Evolutionary conservation across 2,329 filamentous ascomycete genomes (phyloP), one percentile per base, ranked within the genome.

Genomic region (Fusarium virguliforme): DNA sequence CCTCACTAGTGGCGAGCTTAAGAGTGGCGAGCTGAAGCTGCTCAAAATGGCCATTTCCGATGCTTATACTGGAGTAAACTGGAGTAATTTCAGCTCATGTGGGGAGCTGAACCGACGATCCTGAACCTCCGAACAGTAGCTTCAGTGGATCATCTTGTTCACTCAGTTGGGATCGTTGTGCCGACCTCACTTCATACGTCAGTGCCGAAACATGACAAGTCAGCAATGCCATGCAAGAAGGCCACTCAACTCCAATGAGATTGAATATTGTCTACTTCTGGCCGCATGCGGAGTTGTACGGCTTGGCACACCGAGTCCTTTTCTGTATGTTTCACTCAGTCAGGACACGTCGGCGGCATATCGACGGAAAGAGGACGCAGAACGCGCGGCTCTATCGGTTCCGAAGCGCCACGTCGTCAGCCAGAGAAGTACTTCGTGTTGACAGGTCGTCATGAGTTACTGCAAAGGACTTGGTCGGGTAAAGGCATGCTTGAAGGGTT

Each of bases 281-380:
- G 24, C 6, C 10, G 46, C 18, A 43, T 24, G n/a, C 18, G 40
- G 18, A 43, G 18, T 43, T 24, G 8, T 12, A 43, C 40, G 15
- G 18, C n/a, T 43, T 43, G 40, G 40, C 40, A 24, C 37, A 40
- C 37, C 8, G 18, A 50, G 18, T 18, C 18, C 12, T 8, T 32
- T 30, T 34, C 46, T 50, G 46, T 32, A 50, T 50, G 46, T 50
- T 10, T 50, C 46, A 50, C 46, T 10, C 9, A 50, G 12, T 18
- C 10, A n/a, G 26, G 24, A 50, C 46, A 9, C 24, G 10, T 50
- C 18, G 26, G 46, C 26, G 13, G 46, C 18, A 32, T 32, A 50
- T 50, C 8, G 46, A 24, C 13, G 18, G n/a, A 15, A 50, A 28
- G 46, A 34, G 26, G 24, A 26, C 10, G 13, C 7, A 8, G 26